Evolutionary conservation across 116 monocot species (phyloP), one percentile per base, ranked within the genome.

Genomic region (Phalaenopsis hybrid): DNA sequence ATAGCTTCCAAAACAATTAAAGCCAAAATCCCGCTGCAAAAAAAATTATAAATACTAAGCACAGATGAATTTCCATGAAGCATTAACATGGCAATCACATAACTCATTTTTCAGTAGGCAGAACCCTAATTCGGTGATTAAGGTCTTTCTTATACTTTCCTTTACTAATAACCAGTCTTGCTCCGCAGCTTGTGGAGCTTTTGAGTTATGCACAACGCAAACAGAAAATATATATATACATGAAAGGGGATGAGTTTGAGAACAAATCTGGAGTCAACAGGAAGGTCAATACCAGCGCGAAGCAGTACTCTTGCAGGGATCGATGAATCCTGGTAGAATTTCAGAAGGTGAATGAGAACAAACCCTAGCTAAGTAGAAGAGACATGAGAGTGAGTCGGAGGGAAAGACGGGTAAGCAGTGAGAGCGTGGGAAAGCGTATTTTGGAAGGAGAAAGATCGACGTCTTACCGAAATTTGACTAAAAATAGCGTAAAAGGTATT

Each of bases 41-140:
- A 2, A 74, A 70, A 8, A 70, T 31, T 31, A 31, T 0, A 31
- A 31, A 31, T 31, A 0, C 70, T 21, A n/a, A 0, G 61, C 61
- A 61, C 21, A 23, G 23, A 23, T 4, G 21, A 61, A 12, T 52
- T 52, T 52, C 52, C 52, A 52, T 61, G 61, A 34, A 33, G 12
- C 70, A 70, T 34, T 28, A 10, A 70, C 13, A 70, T 9, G 33
- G 3, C 1, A 70, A 34, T 9, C 4, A 61, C 61, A 61, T 12
- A 11, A 61, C 25, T 70, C 16, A 16, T 41, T 37, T 8, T 13
- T 15, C 72, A 72, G 33, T 31, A 15, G 37, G 37, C 31, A 31
- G 13, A 72, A 37, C 72, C 72, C 72, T 72, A 37, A 72, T 72
- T 72, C 72, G 37, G 41, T 11, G 69, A 70, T 25, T 11, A 70